A percentile compares a stretch with the other conserved stretches of the same genome.
Conservation (phyloP, 306 rosid genomes). For the Alnus glutinosa region DNA sequence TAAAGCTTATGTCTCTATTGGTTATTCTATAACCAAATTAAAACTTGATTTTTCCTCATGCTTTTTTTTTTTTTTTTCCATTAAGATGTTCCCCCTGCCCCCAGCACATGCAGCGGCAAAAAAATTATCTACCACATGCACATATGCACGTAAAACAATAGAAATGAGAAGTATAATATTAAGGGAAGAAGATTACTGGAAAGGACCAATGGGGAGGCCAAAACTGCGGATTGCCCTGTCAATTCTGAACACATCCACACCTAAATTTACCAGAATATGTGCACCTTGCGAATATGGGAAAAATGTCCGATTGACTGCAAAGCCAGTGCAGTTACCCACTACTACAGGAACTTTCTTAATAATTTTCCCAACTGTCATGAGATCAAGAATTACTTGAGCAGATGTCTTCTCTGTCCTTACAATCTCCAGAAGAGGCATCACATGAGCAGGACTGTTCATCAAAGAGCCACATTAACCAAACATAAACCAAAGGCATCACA, state of each 20-base stretch:
- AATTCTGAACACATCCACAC: slow-evolving; percentile 81
- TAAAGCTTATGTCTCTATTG: background rate
- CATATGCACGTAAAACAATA: slow-evolving; percentile 5
- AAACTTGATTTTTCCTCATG: background rate
- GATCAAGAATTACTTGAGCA: slow-evolving; percentile 89
- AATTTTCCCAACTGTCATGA: slow-evolving; percentile 76
- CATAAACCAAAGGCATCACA: slow-evolving; percentile 1
- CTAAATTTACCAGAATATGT: slow-evolving; percentile 63
- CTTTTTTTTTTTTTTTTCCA: background rate
- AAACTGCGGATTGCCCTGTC: slow-evolving; percentile 71
- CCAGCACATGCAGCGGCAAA: background rate
- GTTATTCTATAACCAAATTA: background rate
- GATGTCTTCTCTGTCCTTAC: slow-evolving; percentile 86
- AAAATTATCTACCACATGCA: background rate
- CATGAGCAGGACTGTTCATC: slow-evolving; percentile 90
- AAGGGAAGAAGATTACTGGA: slow-evolving; percentile 68
- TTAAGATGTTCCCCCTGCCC: background rate
- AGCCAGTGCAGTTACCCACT: slow-evolving; percentile 97
- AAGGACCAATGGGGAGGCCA: slow-evolving; percentile 95
- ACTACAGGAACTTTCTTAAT: slow-evolving; percentile 90
- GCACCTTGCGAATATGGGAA: slow-evolving; percentile 90
- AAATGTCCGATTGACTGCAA: slow-evolving; percentile 92
- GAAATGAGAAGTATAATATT: slow-evolving; percentile 14
- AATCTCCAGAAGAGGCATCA: slow-evolving; percentile 97
- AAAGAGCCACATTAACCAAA: slow-evolving; percentile 33